These are phyloP conservation scores for Populus hybrid DNA, from an alignment of 441 rosid species.

Conservation along the genomic window DNA sequence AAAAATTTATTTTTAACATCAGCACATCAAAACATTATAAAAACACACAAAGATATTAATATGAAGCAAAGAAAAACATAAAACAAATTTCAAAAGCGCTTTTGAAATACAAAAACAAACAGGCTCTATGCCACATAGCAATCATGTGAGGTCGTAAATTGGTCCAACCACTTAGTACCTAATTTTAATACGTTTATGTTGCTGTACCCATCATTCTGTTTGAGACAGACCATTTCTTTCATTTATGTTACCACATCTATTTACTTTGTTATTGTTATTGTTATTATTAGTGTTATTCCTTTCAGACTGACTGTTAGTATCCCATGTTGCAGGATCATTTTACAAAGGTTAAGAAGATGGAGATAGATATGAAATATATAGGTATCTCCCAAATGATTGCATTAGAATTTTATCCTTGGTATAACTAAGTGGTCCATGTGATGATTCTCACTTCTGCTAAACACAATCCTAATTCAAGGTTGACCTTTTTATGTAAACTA, in stretches of 20 bases:
- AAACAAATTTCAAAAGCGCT: too few relatives aligned
- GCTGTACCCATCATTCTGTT: slow-evolving; percentile 5
- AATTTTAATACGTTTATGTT: neutral
- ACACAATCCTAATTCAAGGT: neutral
- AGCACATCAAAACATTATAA: too few relatives aligned
- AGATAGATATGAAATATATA: slow-evolving; percentile 82
- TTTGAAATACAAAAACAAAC: too few relatives aligned
- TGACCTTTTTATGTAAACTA: too few relatives aligned
- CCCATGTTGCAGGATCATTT: slow-evolving; percentile 65
- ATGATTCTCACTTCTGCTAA: neutral
- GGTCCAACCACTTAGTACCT: neutral
- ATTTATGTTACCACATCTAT: neutral
- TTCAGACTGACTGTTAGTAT: slow-evolving; percentile 16
- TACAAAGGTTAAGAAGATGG: slow-evolving; percentile 57
- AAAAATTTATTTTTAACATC: too few relatives aligned
- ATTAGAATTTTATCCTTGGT: neutral
- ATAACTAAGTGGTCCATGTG: neutral
- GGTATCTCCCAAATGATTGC: slow-evolving; percentile 36
- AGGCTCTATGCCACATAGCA: neutral
- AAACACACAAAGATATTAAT: too few relatives aligned
- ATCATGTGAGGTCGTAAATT: neutral
- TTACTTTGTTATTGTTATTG: neutral
- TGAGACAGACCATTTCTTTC: neutral
- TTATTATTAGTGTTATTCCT: neutral
- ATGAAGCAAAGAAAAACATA: too few relatives aligned